phyloP scores from a whole-genome alignment of 2,329 filamentous ascomycete species.

The Pseudogymnoascus sp. region DNA sequence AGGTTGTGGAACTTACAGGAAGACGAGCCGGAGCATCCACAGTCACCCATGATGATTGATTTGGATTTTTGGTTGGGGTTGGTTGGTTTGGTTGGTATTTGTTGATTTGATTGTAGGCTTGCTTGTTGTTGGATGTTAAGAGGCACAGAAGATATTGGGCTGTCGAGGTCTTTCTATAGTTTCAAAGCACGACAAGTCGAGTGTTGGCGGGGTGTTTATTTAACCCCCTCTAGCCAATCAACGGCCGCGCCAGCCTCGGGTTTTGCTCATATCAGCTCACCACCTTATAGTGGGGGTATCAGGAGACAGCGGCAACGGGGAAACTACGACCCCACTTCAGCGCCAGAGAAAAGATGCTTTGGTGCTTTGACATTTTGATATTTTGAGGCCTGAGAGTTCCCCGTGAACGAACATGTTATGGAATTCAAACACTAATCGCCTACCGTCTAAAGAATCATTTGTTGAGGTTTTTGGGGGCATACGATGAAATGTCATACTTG shows the following conservation, averaged over 20 bases:
- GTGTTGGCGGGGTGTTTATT: background rate
- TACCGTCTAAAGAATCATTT: background rate
- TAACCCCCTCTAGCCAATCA: background rate
- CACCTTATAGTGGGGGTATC: background rate
- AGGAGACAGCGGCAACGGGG: background rate
- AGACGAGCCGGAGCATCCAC: slow-evolving; percentile 8
- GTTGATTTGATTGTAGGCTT: background rate
- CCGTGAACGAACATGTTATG: background rate
- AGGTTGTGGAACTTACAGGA: slow-evolving; percentile 2
- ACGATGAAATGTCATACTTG: background rate
- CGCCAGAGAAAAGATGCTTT: background rate
- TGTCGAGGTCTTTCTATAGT: background rate
- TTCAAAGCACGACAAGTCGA: background rate
- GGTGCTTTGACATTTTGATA: background rate
- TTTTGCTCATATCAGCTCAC: background rate
- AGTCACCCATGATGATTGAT: slow-evolving; percentile 9
- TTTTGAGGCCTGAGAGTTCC: background rate
- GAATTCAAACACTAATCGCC: slow-evolving; percentile 4
- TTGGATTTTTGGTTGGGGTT: background rate
- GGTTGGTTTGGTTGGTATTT: background rate
- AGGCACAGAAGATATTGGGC: background rate
- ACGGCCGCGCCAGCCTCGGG: background rate
- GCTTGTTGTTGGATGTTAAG: background rate
- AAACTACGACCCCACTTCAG: background rate
- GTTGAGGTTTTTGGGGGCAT: background rate